Evolutionary conservation across 192 early-diverging fungal genomes (phyloP).

Genomic region (Rhizoclosmatium globosum): DNA sequence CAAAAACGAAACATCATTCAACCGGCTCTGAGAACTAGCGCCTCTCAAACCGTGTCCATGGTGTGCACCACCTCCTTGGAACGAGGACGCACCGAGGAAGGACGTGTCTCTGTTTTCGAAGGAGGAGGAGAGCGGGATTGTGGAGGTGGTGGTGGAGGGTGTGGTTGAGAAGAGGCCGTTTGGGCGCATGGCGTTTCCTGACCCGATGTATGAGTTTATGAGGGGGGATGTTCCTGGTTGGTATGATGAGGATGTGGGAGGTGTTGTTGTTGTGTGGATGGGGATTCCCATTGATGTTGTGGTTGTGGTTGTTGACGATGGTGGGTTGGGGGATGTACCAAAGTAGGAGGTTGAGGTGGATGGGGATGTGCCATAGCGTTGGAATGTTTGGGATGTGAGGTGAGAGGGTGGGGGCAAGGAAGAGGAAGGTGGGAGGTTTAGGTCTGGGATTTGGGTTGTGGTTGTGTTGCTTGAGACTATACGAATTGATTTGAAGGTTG

Average conservation of each 20-base stretch:
- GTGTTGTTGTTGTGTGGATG: neutral
- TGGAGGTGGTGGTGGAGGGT: no score
- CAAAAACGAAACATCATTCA: constrained; percentile 6
- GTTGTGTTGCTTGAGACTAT: neutral
- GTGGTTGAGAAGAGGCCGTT: constrained; percentile 31
- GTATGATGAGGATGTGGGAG: neutral
- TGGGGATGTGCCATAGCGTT: neutral
- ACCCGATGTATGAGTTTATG: constrained; percentile 28
- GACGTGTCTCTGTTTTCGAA: neutral
- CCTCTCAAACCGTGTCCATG: neutral
- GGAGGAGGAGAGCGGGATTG: neutral
- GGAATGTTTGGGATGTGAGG: neutral
- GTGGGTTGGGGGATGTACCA: neutral
- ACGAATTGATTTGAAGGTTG: constrained; percentile 12
- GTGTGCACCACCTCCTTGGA: constrained; percentile 7
- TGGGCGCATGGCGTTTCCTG: constrained; percentile 36
- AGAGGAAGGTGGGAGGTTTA: neutral
- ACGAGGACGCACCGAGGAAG: constrained; percentile 10
- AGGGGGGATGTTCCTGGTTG: constrained; percentile 23
- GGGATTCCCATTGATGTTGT: neutral
- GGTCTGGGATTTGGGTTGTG: neutral
- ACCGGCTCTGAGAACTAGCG: neutral
- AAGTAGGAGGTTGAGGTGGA: neutral
- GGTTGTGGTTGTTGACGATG: neutral
- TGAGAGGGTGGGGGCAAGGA: neutral